These are phyloP conservation scores for Lachancea meyersii DNA, from an alignment of 805 yeast genomes.

Conservation along the genomic window DNA sequence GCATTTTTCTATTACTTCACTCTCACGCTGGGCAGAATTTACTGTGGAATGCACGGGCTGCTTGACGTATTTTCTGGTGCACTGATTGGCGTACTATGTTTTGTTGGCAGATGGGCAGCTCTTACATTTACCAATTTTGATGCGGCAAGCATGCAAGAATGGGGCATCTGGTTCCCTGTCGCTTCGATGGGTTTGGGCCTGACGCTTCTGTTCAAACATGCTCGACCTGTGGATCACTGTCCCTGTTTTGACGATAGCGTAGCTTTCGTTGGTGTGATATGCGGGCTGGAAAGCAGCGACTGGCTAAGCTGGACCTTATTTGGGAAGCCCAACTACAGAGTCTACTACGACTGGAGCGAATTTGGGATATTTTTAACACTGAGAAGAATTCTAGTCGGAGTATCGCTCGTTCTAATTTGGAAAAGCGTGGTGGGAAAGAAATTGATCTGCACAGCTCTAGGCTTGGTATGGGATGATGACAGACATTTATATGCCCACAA, in stretches of 20 bases:
- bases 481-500: constrained; percentile 19
- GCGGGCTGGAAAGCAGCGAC: constrained; percentile 65
- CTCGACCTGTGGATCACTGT: constrained; percentile 84
- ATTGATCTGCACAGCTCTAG: constrained; percentile 46
- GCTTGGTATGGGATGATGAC: constrained; percentile 20
- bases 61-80: constrained; percentile 67
- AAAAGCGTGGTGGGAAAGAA: constrained; percentile 60
- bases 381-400: constrained; percentile 55
- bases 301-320: constrained; percentile 45
- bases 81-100: constrained; percentile 51
- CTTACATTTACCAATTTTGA: constrained; percentile 43
- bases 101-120: constrained; percentile 41
- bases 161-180: constrained; percentile 32
- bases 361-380: constrained; percentile 23
- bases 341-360: constrained; percentile 6
- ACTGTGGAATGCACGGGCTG: constrained; percentile 97
- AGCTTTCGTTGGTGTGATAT: constrained; percentile 82
- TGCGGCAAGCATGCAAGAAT: constrained; percentile 20
- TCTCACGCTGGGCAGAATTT: constrained; percentile 72
- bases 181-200: constrained; percentile 38
- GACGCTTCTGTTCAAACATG: constrained; percentile 57
- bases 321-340: not conserved
- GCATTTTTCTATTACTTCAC: constrained; percentile 47
- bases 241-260: constrained; percentile 96
- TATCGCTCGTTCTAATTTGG: constrained; percentile 62